Base-by-base conservation (phyloP, 345 rosid species). In the Linum lewisii region DNA sequence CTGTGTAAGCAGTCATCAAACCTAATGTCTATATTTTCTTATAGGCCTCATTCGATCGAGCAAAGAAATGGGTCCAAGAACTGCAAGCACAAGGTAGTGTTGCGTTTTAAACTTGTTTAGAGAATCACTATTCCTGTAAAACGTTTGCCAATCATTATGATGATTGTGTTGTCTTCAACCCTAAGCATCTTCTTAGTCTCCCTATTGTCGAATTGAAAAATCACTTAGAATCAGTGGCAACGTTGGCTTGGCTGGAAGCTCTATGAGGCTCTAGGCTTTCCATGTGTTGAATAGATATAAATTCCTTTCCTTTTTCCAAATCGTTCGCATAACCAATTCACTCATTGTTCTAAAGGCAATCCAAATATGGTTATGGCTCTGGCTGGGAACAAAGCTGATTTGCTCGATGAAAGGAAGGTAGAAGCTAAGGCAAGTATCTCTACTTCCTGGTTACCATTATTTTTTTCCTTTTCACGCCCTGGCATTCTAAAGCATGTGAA, bases 11-110 rank as follows among this genome's bases (percentile, higher is more conserved):
- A 32, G n/a, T 24, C 62, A 62, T 0, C 5, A 24, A 15, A 25
- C 56, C 32, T 8, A 13, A 36, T 2, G 24, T 21, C 9, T 38
- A 34, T 22, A 7, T 71, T 60, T 54, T 47, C 53, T 59, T 68
- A 64, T 38, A 89, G 99, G 81, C 84, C 21, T 93, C 99, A 42
- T 93, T 93, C 79, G 99, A 89, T 64, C 81, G 88, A 65, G 99
- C 99, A 2, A 87, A 86, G 72, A 89, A 88, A 79, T 92, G 99
- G 95, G 95, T 89, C 59, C 95, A 92, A 77, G 97, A 92, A 73
- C 94, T 93, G 69, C 97, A 78, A 58, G 79, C 91, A 63, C 97
- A 93, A 82, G 99, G 97, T 92, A 85, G 36, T 75, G 13, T 21
- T 37, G 21, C 7, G 34, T 58, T 60, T 18, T 63, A 16, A 51